Evolutionary conservation across 345 rosid species (phyloP), one percentile per base, ranked within the genome.

Genomic region (Jatropha curcas): DNA sequence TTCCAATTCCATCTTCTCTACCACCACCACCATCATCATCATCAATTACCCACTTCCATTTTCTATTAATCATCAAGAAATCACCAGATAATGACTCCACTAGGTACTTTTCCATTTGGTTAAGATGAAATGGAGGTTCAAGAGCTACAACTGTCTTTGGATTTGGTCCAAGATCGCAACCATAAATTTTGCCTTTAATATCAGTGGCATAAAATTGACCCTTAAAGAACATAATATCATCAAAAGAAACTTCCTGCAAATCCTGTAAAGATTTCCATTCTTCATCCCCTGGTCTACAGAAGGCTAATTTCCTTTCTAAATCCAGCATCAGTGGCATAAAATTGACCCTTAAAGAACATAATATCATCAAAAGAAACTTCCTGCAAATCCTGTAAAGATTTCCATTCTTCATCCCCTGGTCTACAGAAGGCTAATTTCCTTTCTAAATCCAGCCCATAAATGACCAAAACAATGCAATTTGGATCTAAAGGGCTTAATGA

Each of bases 391-490:
- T 39, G 37, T n/a, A 62, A n/a, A 25, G 2, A 7, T 3, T 14
- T 61, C 68, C 75, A 71, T 17, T 22, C 45, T 34, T 4, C 33
- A 48, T 71, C 75, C n/a, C 57, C 68, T 19, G 33, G 31, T 39
- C 22, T 51, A 14, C 75, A 71, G 24, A 30, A 61, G 0, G 75
- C 75, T 1, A 61, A 28, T 35, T 39, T 39, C 19, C 67, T 11
- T 10, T n/a, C 67, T 7, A 12, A 10, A 31, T 16, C 65, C 20
- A 24, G 2, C 7, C 48, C 75, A 46, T 34, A 48, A 9, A 60
- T 46, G 1, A 61, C 52, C 4, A 71, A 14, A 14, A 71, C 75
- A 5, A 61, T 2, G 12, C 67, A 71, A 22, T 22, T 56, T 45
- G 13, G 5, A 2, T 27, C 58, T 22, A 50, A 43, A 60, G 74